These are phyloP conservation scores for Panicum virgatum DNA, from an alignment of 202 grass and related monocot genomes.

Conservation along the genomic window DNA sequence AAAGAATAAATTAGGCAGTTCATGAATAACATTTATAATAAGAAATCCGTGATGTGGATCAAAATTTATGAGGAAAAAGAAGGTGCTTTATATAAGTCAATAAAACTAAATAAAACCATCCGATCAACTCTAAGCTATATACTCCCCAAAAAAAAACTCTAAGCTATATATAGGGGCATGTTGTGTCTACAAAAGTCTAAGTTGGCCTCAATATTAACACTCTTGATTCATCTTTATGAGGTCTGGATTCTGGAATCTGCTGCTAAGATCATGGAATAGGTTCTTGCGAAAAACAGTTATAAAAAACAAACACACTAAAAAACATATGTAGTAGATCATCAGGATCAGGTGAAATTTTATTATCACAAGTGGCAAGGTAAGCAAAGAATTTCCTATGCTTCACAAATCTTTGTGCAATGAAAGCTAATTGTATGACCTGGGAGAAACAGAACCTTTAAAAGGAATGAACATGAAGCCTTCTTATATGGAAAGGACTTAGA, in stretches of 20 bases:
- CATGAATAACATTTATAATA: conserved; percentile 4
- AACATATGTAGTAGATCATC: too few species aligned
- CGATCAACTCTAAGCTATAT: conserved; percentile 6
- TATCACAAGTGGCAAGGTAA: background rate
- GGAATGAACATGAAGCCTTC: background rate
- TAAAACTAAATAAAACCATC: conserved; percentile 14
- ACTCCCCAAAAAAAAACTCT: too few species aligned
- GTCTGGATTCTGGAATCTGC: background rate
- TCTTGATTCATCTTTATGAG: conserved; percentile 13
- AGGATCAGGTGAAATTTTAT: background rate
- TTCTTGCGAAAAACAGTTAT: background rate
- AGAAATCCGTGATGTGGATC: background rate
- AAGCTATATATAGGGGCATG: background rate
- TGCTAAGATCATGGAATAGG: conserved; percentile 3
- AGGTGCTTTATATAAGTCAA: background rate
- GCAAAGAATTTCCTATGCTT: background rate
- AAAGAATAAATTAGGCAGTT: conserved; percentile 5
- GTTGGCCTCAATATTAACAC: background rate
- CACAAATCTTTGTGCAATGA: background rate
- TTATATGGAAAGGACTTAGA: background rate
- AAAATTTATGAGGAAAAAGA: background rate
- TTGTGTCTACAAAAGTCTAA: background rate
- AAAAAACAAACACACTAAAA: background rate
- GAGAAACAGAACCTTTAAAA: background rate
- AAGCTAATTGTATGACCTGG: background rate